Evolutionary conservation across 768 basidiomycete species (phyloP).

Genomic region (Mycena rebaudengoi): DNA sequence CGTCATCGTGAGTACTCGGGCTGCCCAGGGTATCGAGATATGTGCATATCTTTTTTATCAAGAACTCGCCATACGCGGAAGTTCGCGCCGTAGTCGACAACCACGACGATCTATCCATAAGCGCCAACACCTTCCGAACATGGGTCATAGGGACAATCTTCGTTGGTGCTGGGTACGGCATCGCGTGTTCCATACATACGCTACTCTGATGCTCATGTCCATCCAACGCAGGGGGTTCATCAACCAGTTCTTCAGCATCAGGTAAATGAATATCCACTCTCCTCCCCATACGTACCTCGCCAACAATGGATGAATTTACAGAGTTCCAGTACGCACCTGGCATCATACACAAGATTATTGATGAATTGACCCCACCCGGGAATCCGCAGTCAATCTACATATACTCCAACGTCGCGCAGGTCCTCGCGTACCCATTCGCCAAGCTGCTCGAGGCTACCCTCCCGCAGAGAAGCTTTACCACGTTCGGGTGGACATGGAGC

Average conservation of each 20-base stretch:
- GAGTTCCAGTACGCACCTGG: no score
- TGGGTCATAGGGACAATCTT: slow-evolving; percentile 43
- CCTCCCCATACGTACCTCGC: neutral
- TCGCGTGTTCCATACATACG: neutral
- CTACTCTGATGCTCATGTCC: neutral
- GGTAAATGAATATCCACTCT: slow-evolving; percentile 13
- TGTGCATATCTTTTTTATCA: no score
- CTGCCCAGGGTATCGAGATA: no score
- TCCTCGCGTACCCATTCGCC: slow-evolving; percentile 56
- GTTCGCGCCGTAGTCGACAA: slow-evolving; percentile 70
- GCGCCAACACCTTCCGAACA: slow-evolving; percentile 61
- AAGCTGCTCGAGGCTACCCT: slow-evolving; percentile 47
- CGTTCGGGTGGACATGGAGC: slow-evolving; percentile 58
- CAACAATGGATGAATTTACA: neutral
- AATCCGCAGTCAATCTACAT: slow-evolving; percentile 27
- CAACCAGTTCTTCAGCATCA: slow-evolving; percentile 41
- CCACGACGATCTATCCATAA: slow-evolving; percentile 58
- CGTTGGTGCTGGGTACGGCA: slow-evolving; percentile 12
- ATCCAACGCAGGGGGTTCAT: slow-evolving; percentile 29
- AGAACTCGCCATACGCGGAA: slow-evolving; percentile 68
- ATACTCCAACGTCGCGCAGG: slow-evolving; percentile 51
- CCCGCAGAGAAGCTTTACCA: slow-evolving; percentile 39
- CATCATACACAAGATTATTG: no score
- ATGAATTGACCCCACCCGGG: no score
- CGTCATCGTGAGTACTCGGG: no score